A percentile compares a stretch with the other conserved stretches of the same genome.
Evolutionary conservation across 345 rosid species (phyloP).

Genomic region (Salix exigua): DNA sequence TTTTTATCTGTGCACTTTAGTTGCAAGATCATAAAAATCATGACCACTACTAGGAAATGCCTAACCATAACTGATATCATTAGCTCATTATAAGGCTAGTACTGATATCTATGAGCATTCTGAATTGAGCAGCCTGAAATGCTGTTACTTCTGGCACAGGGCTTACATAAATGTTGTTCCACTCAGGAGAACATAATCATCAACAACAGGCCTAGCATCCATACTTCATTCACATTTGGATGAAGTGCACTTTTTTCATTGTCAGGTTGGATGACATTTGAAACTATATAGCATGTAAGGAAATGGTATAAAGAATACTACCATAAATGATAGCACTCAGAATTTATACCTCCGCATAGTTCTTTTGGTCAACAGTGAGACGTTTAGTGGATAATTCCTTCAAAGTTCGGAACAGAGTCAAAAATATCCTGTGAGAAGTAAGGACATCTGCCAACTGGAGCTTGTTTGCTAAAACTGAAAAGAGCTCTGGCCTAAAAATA

Average conservation of each 20-base stretch:
- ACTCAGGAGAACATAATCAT: too few species aligned
- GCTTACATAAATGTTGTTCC: background rate
- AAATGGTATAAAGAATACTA: background rate
- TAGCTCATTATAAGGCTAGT: background rate
- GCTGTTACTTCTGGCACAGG: background rate
- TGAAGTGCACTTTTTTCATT: background rate
- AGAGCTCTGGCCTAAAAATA: constrained; percentile 77
- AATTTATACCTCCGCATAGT: constrained; percentile 63
- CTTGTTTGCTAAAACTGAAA: constrained; percentile 72
- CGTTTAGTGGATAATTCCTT: constrained; percentile 95
- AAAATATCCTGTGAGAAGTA: constrained; percentile 81
- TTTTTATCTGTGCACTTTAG: background rate
- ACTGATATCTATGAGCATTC: too few species aligned
- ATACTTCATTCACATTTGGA: background rate
- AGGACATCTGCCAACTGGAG: constrained; percentile 81
- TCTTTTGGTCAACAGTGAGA: constrained; percentile 80
- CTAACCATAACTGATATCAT: background rate
- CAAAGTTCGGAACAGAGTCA: constrained; percentile 83
- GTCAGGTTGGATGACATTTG: background rate
- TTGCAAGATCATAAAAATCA: background rate
- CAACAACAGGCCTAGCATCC: too few species aligned
- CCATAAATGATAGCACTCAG: too few species aligned
- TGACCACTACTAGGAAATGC: background rate
- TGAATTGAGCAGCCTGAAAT: too few species aligned
- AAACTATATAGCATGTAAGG: background rate